phyloP scores from a whole-genome alignment of 2,329 filamentous ascomycete species.

The Fusarium caatingaense region DNA sequence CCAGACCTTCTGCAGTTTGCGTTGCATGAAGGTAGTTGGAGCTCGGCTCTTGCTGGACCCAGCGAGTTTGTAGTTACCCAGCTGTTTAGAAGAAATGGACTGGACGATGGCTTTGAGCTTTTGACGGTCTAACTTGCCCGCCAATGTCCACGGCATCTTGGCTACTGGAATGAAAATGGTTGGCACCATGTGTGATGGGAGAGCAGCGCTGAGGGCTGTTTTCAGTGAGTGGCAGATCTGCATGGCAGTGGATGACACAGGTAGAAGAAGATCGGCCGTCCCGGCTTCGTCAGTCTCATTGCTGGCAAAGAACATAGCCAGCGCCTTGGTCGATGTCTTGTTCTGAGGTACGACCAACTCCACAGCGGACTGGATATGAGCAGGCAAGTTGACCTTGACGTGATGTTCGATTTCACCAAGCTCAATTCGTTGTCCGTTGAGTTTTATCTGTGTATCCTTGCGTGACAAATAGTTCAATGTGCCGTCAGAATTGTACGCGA shows the following conservation, averaged over 20 bases:
- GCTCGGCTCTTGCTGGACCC: constrained; percentile 41
- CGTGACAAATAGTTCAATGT: constrained; percentile 60
- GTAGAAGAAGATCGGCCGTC: neutral
- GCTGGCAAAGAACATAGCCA: constrained; percentile 37
- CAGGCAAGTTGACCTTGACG: constrained; percentile 55
- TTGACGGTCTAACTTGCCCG: constrained; percentile 59
- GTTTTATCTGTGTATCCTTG: constrained; percentile 69
- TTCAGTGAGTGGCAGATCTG: constrained; percentile 26
- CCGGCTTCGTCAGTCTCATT: neutral
- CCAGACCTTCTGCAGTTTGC: constrained; percentile 46
- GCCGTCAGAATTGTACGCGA: constrained; percentile 55
- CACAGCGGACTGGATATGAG: constrained; percentile 55
- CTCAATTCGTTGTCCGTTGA: constrained; percentile 69
- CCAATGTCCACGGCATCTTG: constrained; percentile 55
- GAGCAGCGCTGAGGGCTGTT: neutral
- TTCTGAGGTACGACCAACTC: constrained; percentile 58
- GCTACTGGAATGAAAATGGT: constrained; percentile 54
- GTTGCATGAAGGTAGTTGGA: constrained; percentile 53
- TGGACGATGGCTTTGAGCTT: constrained; percentile 43
- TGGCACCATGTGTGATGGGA: constrained; percentile 56
- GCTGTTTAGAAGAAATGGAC: constrained; percentile 9
- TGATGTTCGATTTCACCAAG: constrained; percentile 59
- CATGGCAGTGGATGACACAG: constrained; percentile 15
- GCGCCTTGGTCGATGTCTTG: constrained; percentile 29
- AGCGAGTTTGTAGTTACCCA: constrained; percentile 32